phyloP scores from a whole-genome alignment of 1,284 basidiomycete species.

The Ustilago shanxiensis region DNA sequence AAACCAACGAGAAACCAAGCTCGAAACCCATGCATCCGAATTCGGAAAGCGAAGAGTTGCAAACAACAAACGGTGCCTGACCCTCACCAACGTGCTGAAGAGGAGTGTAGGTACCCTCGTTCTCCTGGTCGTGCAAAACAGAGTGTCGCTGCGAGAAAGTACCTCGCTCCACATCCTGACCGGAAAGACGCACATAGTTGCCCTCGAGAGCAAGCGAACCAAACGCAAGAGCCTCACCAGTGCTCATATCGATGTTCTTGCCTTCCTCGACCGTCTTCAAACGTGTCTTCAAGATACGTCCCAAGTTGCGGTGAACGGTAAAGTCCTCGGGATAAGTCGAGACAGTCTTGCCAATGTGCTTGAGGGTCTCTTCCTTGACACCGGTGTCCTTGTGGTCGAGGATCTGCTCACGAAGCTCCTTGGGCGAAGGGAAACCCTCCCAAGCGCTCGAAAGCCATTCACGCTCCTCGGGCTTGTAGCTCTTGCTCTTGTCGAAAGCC shows the following conservation, averaged over 20 bases:
- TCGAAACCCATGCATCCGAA: conserved; percentile 97
- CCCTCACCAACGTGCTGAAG: conserved; percentile 87
- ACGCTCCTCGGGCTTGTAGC: conserved; percentile 81
- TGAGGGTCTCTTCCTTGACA: conserved; percentile 81
- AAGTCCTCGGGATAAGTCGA: conserved; percentile 87
- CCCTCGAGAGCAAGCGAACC: conserved; percentile 92
- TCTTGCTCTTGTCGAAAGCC: conserved; percentile 88
- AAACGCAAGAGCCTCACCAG: conserved; percentile 98
- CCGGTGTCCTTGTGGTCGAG: conserved; percentile 91
- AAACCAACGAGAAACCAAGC: conserved; percentile 97
- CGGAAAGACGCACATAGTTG: conserved; percentile 93
- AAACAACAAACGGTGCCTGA: conserved; percentile 92
- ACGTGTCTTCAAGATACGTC: conserved; percentile 87
- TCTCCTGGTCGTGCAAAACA: conserved; percentile 94
- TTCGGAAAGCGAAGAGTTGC: conserved; percentile 97
- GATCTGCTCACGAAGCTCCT: conserved; percentile 91
- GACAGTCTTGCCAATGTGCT: conserved; percentile 86
- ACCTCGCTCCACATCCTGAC: conserved; percentile 98
- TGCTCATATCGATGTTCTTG: conserved; percentile 95
- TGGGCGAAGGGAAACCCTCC: conserved; percentile 98
- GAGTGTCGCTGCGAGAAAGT: conserved; percentile 99
- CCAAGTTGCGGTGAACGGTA: conserved; percentile 90
- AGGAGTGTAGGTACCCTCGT: conserved; percentile 88
- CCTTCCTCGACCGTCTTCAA: conserved; percentile 93
- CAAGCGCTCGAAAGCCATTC: conserved; percentile 99